Base-by-base conservation (phyloP, 1,139 yeast species). In the Magnusiomyces tetraspermus region DNA sequence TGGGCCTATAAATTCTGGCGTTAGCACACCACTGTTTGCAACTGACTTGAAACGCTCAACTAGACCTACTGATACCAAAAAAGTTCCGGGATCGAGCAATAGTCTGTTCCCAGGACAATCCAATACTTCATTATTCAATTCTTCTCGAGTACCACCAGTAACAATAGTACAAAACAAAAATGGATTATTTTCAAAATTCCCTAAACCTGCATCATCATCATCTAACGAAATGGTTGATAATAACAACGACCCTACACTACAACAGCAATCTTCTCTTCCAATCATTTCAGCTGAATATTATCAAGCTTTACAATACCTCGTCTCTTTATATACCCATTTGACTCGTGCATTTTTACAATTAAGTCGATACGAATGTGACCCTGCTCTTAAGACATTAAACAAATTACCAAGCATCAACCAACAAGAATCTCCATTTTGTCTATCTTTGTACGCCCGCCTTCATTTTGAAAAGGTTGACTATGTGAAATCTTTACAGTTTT, bases 401-500 rank as follows among this genome's bases (percentile, higher is more conserved):
- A 70, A 79, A 5, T 73, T 88, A 21, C 80, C 92, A 0, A 80
- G 77, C 8, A 63, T 72, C 6, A 63, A 72, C 23, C 95, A 87
- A 60, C 74, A 77, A 52, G 75, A 80, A 44, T 83, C 96, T 17
- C 95, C 97, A 0, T 89, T 95, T 89, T 95, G 89, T 8, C 73
- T 87, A 51, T 78, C 90, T 42, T 83, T 83, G 61, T 68, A 85
- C 31, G 98, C 96, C 0, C 73, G 89, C 57, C 71, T 88, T 50
- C 88, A 88, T 66, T 90, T 85, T 68, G 98, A 92, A 66, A 80
- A 85, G 60, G 94, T 86, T 24, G 85, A 89, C 64, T 92, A 92
- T 67, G 82, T 80, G 55, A 85, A 84, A 66, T 79, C 95, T 3
- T 85, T 82, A 57, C 67, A 71, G 50, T 82, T 77, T 60, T 92